Base-by-base conservation (phyloP, 345 rosid species). In the Brassica rapa region DNA sequence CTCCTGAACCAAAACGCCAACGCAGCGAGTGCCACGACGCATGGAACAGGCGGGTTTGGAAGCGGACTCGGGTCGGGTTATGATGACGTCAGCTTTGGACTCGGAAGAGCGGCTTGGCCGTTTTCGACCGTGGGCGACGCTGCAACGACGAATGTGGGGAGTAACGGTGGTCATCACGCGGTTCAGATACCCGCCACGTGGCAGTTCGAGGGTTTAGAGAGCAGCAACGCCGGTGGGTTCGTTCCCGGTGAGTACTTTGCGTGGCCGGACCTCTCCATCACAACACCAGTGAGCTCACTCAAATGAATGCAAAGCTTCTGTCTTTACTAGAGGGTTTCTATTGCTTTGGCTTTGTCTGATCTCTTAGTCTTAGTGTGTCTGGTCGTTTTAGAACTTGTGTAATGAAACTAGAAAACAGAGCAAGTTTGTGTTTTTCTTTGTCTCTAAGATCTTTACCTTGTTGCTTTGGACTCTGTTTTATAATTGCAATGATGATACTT, bases 221-320 rank as follows among this genome's bases (percentile, higher is more conserved):
- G 69, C 21, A 62, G 29, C 24, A 68, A 53, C 66, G 27, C 35
- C 15, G 75, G 78, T 62, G 92, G 90, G 6, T 90, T 90, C 75
- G 90, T 79, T 43, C 56, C 81, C 46, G 89, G 88, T 24, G 93
- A 89, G 77, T 90, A 91, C 85, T 91, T 90, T 66, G 75, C 93
- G 35, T 94, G 96, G 98, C 95, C 95, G 12, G 97, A 92, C 62
- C 89, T 90, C 12, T 93, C 98, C 15, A 92, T 94, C 75, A 90
- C 97, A 24, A 89, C 97, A 3, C 88, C 91, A 9, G 95, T 87
- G 57, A 93, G 87, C 85, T 85, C 89, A 32, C 86, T 86, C 67
- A 93, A 89, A 80, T 93, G 89, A 91, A 60, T 8, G 11, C 19
- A 55, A 60, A 67, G 70, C 78, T 74, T 79, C 62, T 32, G 27